phyloP scores from a whole-genome alignment of 2,329 filamentous ascomycete species.

The Pyrenochaeta sp. region DNA sequence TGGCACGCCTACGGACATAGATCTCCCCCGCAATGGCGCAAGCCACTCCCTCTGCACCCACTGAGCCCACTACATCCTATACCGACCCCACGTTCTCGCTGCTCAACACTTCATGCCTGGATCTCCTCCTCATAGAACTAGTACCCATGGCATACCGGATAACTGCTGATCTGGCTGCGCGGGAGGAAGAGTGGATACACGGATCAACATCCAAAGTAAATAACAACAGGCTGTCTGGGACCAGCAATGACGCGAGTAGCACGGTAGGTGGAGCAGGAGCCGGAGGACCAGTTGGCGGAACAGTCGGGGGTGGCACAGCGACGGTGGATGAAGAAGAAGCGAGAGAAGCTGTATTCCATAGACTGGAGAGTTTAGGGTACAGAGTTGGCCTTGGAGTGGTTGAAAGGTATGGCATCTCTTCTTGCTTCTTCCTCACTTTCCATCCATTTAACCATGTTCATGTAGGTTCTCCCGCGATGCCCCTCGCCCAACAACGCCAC shows the following conservation, averaged over 20 bases:
- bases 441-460: neutral
- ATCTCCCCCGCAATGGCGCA: conserved; percentile 20
- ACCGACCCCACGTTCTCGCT: conserved; percentile 79
- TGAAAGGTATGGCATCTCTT: conserved; percentile 71
- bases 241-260: conserved; percentile 35
- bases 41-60: conserved; percentile 15
- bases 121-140: conserved; percentile 95
- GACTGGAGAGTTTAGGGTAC: conserved; percentile 86
- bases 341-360: conserved; percentile 83
- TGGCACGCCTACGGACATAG: neutral
- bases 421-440: neutral
- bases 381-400: conserved; percentile 91
- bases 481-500: conserved; percentile 87
- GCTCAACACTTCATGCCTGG: conserved; percentile 84
- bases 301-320: conserved; percentile 26
- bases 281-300: conserved; percentile 21
- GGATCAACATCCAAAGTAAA: conserved; percentile 14
- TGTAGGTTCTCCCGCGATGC: conserved; percentile 80
- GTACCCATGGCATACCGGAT: conserved; percentile 93
- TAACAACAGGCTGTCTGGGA: conserved; percentile 24
- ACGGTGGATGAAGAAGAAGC: conserved; percentile 78
- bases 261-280: conserved; percentile 27
- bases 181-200: conserved; percentile 53
- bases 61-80: conserved; percentile 46
- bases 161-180: conserved; percentile 72